Percentiles rank a stretch among this genome's conserved stretches.
Evolutionary conservation across 2,329 filamentous ascomycete genomes (phyloP).

Genomic region (Phialophora macrospora): DNA sequence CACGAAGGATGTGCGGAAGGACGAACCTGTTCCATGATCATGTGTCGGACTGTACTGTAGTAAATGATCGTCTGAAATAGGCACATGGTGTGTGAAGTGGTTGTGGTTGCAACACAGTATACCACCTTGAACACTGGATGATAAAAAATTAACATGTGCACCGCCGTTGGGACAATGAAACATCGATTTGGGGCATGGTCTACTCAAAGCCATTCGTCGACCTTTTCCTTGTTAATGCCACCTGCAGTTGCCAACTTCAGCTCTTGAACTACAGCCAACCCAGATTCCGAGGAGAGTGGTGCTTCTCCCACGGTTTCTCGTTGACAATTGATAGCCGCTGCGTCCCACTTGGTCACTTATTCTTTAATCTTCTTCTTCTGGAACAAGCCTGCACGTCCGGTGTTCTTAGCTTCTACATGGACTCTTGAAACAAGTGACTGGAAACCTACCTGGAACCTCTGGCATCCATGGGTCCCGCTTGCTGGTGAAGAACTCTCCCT

Average conservation of each 20-base stretch:
- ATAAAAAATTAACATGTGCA: not conserved
- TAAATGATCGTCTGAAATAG: not conserved
- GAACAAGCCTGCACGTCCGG: conserved; percentile 46
- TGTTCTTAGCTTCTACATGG: not conserved
- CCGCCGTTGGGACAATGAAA: not conserved
- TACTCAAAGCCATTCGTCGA: no score
- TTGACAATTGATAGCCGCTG: no score
- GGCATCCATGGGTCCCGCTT: conserved; percentile 58
- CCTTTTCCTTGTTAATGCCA: no score
- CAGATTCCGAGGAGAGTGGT: no score
- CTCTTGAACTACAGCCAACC: no score
- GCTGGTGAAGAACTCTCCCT: conserved; percentile 62
- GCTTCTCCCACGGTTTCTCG: no score
- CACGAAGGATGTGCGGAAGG: not conserved
- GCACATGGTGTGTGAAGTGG: not conserved
- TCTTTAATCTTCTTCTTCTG: conserved; percentile 55
- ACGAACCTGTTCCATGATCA: not conserved
- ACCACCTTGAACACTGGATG: not conserved
- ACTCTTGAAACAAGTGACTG: not conserved
- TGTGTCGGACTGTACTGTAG: not conserved
- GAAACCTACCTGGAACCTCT: conserved; percentile 51
- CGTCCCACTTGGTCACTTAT: conserved; percentile 35
- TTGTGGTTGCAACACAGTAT: not conserved
- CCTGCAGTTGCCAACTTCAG: no score
- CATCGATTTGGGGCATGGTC: no score